Percentiles rank a stretch among this genome's conserved stretches.
phyloP scores from a whole-genome alignment of 768 basidiomycete species.

The Mycena crocata region DNA sequence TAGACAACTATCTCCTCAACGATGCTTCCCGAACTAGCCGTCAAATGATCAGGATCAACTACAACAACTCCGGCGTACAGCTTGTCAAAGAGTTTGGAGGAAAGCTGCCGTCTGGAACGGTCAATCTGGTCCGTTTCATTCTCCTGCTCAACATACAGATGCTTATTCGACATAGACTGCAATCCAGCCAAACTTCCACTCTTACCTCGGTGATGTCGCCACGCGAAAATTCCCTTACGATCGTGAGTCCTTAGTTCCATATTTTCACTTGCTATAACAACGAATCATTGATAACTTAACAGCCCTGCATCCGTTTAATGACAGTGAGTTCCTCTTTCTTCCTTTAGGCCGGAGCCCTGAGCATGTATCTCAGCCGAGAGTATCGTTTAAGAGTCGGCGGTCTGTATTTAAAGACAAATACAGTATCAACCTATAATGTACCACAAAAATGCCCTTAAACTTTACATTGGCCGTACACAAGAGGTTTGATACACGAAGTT shows the following conservation, averaged over 20 bases:
- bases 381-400: constrained; percentile 17
- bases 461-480: no score
- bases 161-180: constrained; percentile 23
- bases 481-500: no score
- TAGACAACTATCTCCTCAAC: constrained; percentile 36
- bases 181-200: constrained; percentile 29
- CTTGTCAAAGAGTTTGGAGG: constrained; percentile 35
- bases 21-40: constrained; percentile 33
- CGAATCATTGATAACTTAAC: neutral
- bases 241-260: constrained; percentile 26
- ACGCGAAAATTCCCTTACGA: constrained; percentile 38
- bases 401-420: no score
- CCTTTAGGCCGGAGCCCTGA: neutral
- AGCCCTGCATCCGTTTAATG: constrained; percentile 37
- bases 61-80: constrained; percentile 34
- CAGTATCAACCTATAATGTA: no score
- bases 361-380: constrained; percentile 12
- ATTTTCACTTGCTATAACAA: neutral
- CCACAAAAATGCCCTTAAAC: no score
- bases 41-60: constrained; percentile 36
- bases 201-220: constrained; percentile 36
- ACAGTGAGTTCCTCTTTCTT: constrained; percentile 22
- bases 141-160: no score
- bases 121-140: constrained; percentile 28
- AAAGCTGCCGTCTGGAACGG: constrained; percentile 29